Evolutionary conservation across 306 rosid genomes (phyloP).

Genomic region (Hippophae tibetana): DNA sequence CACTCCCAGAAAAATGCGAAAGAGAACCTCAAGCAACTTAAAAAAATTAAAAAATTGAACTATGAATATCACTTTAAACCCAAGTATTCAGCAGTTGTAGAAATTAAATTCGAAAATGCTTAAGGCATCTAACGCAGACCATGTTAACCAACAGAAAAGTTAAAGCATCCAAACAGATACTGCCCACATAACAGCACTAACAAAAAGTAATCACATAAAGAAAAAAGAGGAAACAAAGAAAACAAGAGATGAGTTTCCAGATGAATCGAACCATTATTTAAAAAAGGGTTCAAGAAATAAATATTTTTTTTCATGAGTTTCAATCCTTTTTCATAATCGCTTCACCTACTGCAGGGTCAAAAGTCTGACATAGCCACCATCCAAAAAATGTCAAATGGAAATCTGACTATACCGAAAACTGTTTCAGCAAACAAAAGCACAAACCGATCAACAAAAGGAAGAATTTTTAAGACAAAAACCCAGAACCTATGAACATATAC

Average conservation of each 20-base stretch:
- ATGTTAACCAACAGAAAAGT: too few relatives aligned
- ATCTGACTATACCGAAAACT: slow-evolving; percentile 12
- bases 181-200: too few relatives aligned
- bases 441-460: slow-evolving; percentile 16
- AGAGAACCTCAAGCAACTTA: too few relatives aligned
- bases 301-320: not conserved
- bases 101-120: too few relatives aligned
- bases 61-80: too few relatives aligned
- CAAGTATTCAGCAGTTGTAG: too few relatives aligned
- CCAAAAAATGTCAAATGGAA: slow-evolving; percentile 11
- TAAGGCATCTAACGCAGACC: too few relatives aligned
- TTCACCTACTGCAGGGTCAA: slow-evolving; percentile 23
- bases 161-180: too few relatives aligned
- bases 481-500: not conserved
- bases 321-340: slow-evolving; percentile 21
- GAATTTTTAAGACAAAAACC: slow-evolving; percentile 6
- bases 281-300: not conserved
- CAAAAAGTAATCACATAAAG: too few relatives aligned
- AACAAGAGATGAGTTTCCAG: not conserved
- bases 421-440: slow-evolving; percentile 3
- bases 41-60: too few relatives aligned
- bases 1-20: not conserved
- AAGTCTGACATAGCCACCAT: slow-evolving; percentile 2
- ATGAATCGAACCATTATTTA: not conserved
- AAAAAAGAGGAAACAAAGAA: too few relatives aligned